These are phyloP conservation scores for Daldinia concentrica DNA, from an alignment of 495 filamentous ascomycete species.

Conservation along the genomic window DNA sequence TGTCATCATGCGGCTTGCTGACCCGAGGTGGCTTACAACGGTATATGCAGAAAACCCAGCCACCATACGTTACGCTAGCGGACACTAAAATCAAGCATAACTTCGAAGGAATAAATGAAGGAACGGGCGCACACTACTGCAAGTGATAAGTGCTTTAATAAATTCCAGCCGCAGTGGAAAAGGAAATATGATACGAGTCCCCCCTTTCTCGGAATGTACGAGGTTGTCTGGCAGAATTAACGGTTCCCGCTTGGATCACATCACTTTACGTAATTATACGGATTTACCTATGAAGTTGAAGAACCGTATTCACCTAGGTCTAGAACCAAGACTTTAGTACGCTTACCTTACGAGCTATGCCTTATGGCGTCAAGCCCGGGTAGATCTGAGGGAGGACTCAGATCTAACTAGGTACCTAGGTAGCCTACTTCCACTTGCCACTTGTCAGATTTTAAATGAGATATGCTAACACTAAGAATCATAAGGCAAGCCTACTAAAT, in stretches of 20 bases:
- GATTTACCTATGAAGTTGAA: background rate
- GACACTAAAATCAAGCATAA: conserved; percentile 8
- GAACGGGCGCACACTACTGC: background rate
- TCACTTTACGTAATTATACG: background rate
- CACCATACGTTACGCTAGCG: background rate
- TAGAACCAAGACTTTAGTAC: no score
- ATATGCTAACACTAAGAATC: background rate
- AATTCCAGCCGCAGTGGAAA: background rate
- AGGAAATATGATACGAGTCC: background rate
- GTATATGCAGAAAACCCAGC: background rate
- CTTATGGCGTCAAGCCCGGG: background rate
- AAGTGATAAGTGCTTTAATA: background rate
- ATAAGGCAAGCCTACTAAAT: background rate
- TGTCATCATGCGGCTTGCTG: conserved; percentile 7
- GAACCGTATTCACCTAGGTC: background rate
- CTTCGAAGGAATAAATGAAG: background rate
- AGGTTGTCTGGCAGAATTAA: background rate
- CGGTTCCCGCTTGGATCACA: background rate
- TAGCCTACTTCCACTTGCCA: background rate
- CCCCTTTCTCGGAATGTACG: background rate
- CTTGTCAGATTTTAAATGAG: background rate
- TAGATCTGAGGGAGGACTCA: background rate
- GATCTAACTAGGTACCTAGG: background rate
- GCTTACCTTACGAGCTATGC: background rate
- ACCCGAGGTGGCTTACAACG: conserved; percentile 1